Base-by-base conservation (phyloP, 2,329 filamentous ascomycete genomes). In the Magnaporthales sp. region DNA sequence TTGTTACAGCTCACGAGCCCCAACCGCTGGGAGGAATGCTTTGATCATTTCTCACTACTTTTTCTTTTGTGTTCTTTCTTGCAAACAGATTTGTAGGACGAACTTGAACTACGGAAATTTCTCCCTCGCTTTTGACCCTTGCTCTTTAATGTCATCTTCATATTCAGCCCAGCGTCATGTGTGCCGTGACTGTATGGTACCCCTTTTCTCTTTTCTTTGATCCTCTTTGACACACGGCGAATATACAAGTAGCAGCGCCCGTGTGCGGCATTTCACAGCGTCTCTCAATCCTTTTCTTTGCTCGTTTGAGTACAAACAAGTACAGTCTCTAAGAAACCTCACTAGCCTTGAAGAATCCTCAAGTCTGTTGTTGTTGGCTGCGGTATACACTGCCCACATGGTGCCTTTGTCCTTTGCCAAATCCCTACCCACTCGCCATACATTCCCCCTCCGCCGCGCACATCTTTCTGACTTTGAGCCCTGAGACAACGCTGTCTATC, bases 21-120 rank as follows among this genome's bases (percentile, higher is more conserved):
- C 26, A 60, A 15, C 22, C 56, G 19, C 15, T 24, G 24, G 26
- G 13, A 27, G 56, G 56, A 60, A 60, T 31, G 58, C 38, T 46
- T 62, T 60, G 65, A 60, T 54, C 65, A 54, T 38, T 30, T 66
- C 58, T 46, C 11, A 63, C 65, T 61, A 10, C 60, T 63, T 31
- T 38, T n/a, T 54, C 62, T 26, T 58, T 63, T 38, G 58, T 60
- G 15, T 46, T 54, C 64, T 29, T 54, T 27, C 62, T 15, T 32
- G 27, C 62, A 32, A 29, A 64, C 22, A 32, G 62, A 32, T 11
- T 27, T 15, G 56, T 13, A 15, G 9, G 5, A 15, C 5, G 26
- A 8, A 11, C 11, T 7, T 27, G 22, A 60, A 27, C 38, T 7
- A 19, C 6, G n/a, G 11, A 60, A 27, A 32, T 29, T 38, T 64